Base-by-base conservation (phyloP, 78 protist species). In the Mastigamoeba balamuthi region DNA sequence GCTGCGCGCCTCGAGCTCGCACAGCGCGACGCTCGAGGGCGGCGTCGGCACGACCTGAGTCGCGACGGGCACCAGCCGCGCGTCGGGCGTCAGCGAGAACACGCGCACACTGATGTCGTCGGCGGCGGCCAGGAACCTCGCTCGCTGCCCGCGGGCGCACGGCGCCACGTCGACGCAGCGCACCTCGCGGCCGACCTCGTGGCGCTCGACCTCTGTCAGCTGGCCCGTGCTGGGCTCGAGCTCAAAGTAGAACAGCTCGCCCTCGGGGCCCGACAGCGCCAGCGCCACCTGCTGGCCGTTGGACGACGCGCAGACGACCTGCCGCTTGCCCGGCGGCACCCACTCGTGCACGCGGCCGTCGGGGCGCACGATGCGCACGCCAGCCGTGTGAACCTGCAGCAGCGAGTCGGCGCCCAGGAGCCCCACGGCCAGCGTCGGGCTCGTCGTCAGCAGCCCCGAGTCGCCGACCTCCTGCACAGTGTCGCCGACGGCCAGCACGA, bases 161-260 rank as follows among this genome's bases (percentile, higher is more conserved):
- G 91, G 84, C 5, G 89, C 97, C 30, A 95, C 25, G 28, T 89
- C 96, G 28, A 95, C 6, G 35, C 91, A 69, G 3, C 79, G 1
- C 5, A 94, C 69, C 67, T 95, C 93, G 29, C 39, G 23, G 5
- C 80, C 67, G 5, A 88, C 1, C 2, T 80, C 84, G 37, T 81
- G 72, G 66, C 82, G 88, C 52, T 79, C 79, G 33, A 82, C 3
- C 81, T 95, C 97, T 35, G 69, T 74, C 29, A 96, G 84, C 48
- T 81, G 86, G 10, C 88, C 87, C 25, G 64, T 39, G 29, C 42
- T 70, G n/a, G n/a, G n/a, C 41, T 96, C 96, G 52, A 95, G 83
- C 87, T 96, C 99, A 69, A 96, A 96, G 77, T 96, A 96, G 40
- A 94, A 80, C 10, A 96, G 30, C 53, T 88, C 94, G 40, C 93